Evolutionary conservation across 2,329 filamentous ascomycete species (phyloP).

Genomic region (Monosporascus cannonballus): DNA sequence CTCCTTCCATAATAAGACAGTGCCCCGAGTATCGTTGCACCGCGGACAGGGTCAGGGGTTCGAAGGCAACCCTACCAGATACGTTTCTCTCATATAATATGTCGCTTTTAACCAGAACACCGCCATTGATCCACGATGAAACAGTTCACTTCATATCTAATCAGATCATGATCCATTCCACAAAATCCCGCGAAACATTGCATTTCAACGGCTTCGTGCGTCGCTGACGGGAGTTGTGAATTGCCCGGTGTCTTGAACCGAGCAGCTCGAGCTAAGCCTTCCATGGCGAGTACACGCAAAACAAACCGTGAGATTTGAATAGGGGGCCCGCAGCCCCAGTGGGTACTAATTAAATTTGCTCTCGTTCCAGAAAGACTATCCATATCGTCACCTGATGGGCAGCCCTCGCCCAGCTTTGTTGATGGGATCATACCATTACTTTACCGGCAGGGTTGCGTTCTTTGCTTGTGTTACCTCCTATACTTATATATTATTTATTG

Average conservation of each 20-base stretch:
- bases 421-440: too few relatives aligned
- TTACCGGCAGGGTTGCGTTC: too few relatives aligned
- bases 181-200: not conserved
- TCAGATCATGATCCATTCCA: not conserved
- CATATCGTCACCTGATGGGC: too few relatives aligned
- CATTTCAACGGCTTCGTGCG: not conserved
- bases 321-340: not conserved
- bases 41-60: not conserved
- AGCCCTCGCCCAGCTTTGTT: too few relatives aligned
- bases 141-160: not conserved
- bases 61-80: not conserved
- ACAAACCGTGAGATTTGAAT: not conserved
- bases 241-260: not conserved
- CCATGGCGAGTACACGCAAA: not conserved
- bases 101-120: not conserved
- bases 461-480: too few relatives aligned
- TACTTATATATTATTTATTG: too few relatives aligned
- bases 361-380: not conserved
- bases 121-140: not conserved
- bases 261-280: not conserved
- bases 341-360: not conserved
- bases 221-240: not conserved
- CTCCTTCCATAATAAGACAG: too few relatives aligned
- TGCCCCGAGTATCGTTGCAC: too few relatives aligned
- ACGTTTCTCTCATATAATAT: not conserved